Evolutionary conservation across 2,329 filamentous ascomycete species (phyloP).

Genomic region (Ophiostoma perfectum): DNA sequence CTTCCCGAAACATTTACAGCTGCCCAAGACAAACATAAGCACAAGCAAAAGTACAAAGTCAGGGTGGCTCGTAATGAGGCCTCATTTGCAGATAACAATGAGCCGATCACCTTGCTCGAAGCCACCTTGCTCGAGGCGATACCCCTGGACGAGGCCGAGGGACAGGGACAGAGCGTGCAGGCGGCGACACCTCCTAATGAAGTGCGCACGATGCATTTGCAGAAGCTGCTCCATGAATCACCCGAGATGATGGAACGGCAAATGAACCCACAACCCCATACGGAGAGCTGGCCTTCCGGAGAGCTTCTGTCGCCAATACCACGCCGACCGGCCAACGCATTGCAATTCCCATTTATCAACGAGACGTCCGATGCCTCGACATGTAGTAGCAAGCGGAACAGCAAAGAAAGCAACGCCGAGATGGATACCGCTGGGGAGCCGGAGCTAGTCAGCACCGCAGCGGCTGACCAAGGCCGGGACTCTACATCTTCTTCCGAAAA

Average conservation of each 20-base stretch:
- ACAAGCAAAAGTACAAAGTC: neutral
- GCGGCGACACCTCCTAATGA: neutral
- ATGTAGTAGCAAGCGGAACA: neutral
- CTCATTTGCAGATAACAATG: slow-evolving; percentile 2
- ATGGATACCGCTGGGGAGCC: neutral
- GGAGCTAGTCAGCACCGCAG: neutral
- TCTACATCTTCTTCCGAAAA: neutral
- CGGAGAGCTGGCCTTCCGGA: neutral
- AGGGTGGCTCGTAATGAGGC: neutral
- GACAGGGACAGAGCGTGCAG: neutral
- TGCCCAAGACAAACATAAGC: neutral
- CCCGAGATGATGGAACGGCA: neutral
- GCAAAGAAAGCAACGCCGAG: neutral
- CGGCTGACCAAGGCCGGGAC: neutral
- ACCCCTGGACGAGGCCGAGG: neutral
- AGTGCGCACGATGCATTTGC: neutral
- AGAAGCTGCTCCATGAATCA: neutral
- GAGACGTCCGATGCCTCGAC: neutral
- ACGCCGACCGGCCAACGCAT: neutral
- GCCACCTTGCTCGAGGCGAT: slow-evolving; percentile 4
- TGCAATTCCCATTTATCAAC: neutral
- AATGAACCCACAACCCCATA: neutral
- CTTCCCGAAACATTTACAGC: neutral
- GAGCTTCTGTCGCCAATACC: slow-evolving; percentile 8
- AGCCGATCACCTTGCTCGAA: slow-evolving; percentile 1